These are phyloP conservation scores for Wickerhamomyces sp. DNA, from an alignment of 1,139 yeast genomes.

Conservation along the genomic window DNA sequence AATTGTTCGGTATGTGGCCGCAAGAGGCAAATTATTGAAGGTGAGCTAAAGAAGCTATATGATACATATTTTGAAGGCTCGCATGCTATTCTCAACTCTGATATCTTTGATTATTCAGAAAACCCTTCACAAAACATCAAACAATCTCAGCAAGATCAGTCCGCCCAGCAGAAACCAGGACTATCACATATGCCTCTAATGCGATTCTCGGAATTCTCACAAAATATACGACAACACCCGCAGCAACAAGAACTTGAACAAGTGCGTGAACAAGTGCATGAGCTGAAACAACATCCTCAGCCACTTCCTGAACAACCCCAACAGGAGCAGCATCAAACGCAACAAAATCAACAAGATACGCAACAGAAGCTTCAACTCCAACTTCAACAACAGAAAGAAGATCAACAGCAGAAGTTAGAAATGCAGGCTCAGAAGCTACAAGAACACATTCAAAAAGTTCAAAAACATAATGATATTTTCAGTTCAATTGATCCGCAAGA, in stretches of 20 bases:
- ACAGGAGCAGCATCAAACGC: background rate
- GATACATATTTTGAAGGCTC: conserved; percentile 39
- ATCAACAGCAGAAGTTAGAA: too few relatives aligned
- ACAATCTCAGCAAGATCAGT: background rate
- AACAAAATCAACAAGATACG: background rate
- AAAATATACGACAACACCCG: too few relatives aligned
- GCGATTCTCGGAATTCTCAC: too few relatives aligned
- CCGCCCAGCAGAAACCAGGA: background rate
- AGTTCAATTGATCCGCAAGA: background rate
- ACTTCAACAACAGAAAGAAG: background rate
- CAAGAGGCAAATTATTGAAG: conserved; percentile 67
- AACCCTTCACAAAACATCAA: background rate
- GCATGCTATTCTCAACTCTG: conserved; percentile 15
- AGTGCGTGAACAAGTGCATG: background rate
- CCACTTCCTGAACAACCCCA: conserved; percentile 1
- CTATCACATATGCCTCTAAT: background rate
- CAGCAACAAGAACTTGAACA: conserved; percentile 1
- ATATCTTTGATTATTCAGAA: conserved; percentile 12
- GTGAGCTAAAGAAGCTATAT: conserved; percentile 74
- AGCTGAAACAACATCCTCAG: conserved; percentile 1
- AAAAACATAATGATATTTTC: background rate
- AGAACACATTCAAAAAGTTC: too few relatives aligned
- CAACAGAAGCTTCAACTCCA: background rate
- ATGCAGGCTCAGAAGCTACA: too few relatives aligned
- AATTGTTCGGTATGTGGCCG: conserved; percentile 81